Evolutionary conservation across 768 basidiomycete species (phyloP), one percentile per base, ranked within the genome.

Genomic region (Russula vinacea): DNA sequence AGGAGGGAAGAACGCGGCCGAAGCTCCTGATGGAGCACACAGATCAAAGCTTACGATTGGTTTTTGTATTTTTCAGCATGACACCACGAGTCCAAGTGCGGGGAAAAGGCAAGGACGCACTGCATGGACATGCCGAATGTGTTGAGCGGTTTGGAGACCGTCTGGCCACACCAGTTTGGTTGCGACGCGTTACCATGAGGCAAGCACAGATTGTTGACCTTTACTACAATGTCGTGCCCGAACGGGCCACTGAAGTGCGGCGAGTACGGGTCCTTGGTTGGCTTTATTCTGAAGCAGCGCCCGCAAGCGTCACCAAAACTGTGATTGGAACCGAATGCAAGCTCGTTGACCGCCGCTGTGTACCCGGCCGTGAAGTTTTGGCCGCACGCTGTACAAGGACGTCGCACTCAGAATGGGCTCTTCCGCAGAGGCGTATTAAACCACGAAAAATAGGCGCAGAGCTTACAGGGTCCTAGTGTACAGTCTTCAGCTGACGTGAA

Each of bases 261-360:
- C 24, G 81, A 80, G 74, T 73, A 84, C n/a, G 84, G 84, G 71
- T 85, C 83, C 13, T 71, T 65, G 16, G 71, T 76, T 44, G 78
- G 83, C 1, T 83, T 83, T 60, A 85, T 54, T 22, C 77, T 72
- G 70, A 86, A 85, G 76, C 84, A 85, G 42, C 84, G 81, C 16
- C 84, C 84, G 65, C 84, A 86, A 11, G 81, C 84, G 71, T 84
- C 84, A 17, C 84, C 84, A 2, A 82, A 73, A 11, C 83, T 84
- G 0, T 73, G 33, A 0, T 83, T 55, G 9, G 81, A 74, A 45
- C 84, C 84, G 62, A 83, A 86, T 0, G 83, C 74, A 24, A 84
- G 77, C 72, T 84, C 83, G 71, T 77, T 83, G 13, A 85, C 78
- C 6, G 84, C 84, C 14, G 84, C 83, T 5, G 82, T 83, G 71